Conservation (phyloP, 2,329 filamentous ascomycete species). For the Coniosporium tulheliwenetii region DNA sequence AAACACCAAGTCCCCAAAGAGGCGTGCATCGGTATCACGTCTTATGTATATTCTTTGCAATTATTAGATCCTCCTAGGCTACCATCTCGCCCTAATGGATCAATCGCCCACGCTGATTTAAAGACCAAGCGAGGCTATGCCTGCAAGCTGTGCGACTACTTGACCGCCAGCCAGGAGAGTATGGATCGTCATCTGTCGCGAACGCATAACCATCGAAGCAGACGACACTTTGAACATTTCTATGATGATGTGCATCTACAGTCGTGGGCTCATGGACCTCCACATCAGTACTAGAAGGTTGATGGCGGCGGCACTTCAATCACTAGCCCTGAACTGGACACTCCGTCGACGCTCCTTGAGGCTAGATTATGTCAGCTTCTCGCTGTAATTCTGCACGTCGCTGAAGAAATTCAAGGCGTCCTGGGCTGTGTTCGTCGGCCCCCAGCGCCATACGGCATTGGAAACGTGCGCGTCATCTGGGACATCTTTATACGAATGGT, state of each 20-base stretch:
- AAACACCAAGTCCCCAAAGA: not conserved
- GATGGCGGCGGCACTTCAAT: not conserved
- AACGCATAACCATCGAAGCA: not conserved
- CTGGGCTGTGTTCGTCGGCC: too few relatives aligned
- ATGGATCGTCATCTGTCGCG: not conserved
- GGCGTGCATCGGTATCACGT: not conserved
- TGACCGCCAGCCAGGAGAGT: not conserved
- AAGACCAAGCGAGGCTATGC: not conserved
- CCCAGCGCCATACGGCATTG: too few relatives aligned
- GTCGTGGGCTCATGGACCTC: not conserved
- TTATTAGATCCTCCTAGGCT: not conserved
- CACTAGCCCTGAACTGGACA: not conserved
- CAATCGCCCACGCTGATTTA: not conserved
- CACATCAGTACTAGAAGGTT: not conserved
- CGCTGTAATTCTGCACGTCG: too few relatives aligned
- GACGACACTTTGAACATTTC: not conserved
- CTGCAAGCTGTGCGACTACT: not conserved
- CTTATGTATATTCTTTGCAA: not conserved
- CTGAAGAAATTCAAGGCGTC: too few relatives aligned
- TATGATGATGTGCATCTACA: not conserved
- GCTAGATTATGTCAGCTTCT: too few relatives aligned
- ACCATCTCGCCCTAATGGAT: not conserved
- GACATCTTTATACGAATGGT: too few relatives aligned
- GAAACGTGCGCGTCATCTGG: too few relatives aligned
- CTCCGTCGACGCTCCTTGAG: not conserved